These are phyloP conservation scores for Sporisorium sorghi DNA, from an alignment of 1,284 basidiomycete genomes.

Conservation along the genomic window DNA sequence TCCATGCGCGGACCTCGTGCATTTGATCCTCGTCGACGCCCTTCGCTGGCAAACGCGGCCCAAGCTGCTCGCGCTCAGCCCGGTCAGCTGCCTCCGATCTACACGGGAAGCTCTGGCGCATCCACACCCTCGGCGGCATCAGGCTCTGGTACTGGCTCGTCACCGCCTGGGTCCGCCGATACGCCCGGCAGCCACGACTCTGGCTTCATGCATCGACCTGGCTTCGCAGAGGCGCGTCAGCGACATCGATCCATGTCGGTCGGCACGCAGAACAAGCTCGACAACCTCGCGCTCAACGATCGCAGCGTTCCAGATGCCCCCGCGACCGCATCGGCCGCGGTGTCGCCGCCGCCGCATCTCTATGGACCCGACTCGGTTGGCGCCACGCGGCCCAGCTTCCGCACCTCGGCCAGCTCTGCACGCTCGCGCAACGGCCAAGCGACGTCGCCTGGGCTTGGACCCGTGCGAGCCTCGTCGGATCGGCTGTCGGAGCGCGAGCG, in stretches of 20 bases:
- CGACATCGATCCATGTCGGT: slow-evolving; percentile 42
- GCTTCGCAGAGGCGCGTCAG: slow-evolving; percentile 46
- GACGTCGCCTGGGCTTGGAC: slow-evolving; percentile 42
- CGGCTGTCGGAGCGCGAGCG: slow-evolving; percentile 55
- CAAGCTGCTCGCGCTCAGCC: slow-evolving; percentile 26
- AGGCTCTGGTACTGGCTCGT: slow-evolving; percentile 26
- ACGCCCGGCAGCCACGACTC: slow-evolving; percentile 26
- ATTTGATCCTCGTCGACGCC: slow-evolving; percentile 46
- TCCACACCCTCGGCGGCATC: slow-evolving; percentile 15
- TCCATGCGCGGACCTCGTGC: slow-evolving; percentile 33
- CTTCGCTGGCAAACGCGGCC: slow-evolving; percentile 16
- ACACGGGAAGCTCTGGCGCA: slow-evolving; percentile 19
- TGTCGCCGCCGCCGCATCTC: slow-evolving; percentile 17
- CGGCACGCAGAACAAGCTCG: slow-evolving; percentile 33
- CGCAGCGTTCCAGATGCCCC: not conserved
- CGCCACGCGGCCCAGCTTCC: slow-evolving; percentile 29
- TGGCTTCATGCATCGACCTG: slow-evolving; percentile 31
- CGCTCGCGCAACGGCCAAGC: slow-evolving; percentile 40
- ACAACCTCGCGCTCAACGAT: slow-evolving; percentile 31
- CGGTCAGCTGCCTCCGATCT: slow-evolving; percentile 33
- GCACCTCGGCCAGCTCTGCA: slow-evolving; percentile 29
- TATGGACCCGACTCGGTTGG: slow-evolving; percentile 14
- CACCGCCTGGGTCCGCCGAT: slow-evolving; percentile 30
- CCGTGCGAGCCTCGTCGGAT: slow-evolving; percentile 59
- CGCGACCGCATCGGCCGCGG: slow-evolving; percentile 1